A percentile compares a stretch with the other conserved stretches of the same genome.
Conservation (phyloP, 768 basidiomycete species). For the Pholiota microspora region DNA sequence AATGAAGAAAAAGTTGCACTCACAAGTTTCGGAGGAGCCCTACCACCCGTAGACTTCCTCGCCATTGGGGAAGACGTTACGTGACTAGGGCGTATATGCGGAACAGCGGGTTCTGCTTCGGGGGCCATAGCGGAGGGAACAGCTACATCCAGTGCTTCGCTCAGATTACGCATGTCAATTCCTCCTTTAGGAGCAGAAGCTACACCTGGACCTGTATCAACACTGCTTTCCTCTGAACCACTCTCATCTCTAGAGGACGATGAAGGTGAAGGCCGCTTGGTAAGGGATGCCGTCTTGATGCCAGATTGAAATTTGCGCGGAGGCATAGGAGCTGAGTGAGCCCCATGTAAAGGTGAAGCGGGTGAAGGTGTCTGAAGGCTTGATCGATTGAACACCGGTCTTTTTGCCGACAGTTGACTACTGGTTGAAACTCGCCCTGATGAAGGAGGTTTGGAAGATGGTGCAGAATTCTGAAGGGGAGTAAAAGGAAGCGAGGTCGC, state of each 20-base stretch:
- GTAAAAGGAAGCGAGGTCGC: neutral
- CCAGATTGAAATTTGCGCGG: neutral
- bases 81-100: no score
- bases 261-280: neutral
- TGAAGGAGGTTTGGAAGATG: no score
- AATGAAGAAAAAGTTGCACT: neutral
- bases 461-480: no score
- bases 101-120: neutral
- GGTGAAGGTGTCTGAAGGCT: neutral
- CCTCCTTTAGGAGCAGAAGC: neutral
- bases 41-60: neutral
- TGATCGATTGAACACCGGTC: neutral
- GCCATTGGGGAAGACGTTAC: no score
- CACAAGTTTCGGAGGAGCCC: neutral
- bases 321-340: neutral
- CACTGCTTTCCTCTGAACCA: neutral
- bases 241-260: neutral
- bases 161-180: conserved; percentile 3
- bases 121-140: neutral
- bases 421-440: neutral
- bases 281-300: neutral
- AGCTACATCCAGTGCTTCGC: neutral
- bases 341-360: neutral
- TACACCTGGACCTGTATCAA: neutral
- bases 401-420: neutral